Evolutionary conservation across 2,329 filamentous ascomycete genomes (phyloP).

Genomic region (Neoarthrinium moseri): DNA sequence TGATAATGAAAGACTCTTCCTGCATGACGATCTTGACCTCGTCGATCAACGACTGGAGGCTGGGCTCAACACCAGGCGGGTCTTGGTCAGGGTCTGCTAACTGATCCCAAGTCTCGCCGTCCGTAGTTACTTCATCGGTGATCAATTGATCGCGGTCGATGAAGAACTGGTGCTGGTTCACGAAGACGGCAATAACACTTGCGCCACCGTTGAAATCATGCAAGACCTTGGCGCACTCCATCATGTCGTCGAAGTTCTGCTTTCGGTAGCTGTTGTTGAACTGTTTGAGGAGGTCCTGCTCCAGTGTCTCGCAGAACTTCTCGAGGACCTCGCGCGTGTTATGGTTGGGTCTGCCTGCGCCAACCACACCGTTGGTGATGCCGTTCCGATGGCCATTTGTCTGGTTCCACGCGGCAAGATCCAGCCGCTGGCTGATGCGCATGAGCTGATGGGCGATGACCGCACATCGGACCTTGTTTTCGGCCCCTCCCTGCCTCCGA

Average conservation of each 20-base stretch:
- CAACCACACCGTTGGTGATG: constrained; percentile 46
- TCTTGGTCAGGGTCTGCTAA: constrained; percentile 93
- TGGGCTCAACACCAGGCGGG: constrained; percentile 86
- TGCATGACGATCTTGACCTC: constrained; percentile 96
- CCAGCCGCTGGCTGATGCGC: constrained; percentile 88
- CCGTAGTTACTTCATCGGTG: constrained; percentile 76
- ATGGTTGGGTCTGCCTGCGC: constrained; percentile 43
- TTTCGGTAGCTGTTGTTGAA: constrained; percentile 96
- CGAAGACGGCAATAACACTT: constrained; percentile 92
- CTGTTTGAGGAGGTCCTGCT: constrained; percentile 92
- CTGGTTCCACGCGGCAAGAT: constrained; percentile 71
- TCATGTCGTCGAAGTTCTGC: constrained; percentile 97
- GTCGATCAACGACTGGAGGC: constrained; percentile 86
- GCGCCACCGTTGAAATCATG: constrained; percentile 95
- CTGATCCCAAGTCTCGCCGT: constrained; percentile 81
- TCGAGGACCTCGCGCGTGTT: constrained; percentile 89
- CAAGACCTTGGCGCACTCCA: constrained; percentile 90
- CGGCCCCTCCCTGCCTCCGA: constrained; percentile 77
- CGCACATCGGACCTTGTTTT: constrained; percentile 91
- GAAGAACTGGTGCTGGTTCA: constrained; percentile 99
- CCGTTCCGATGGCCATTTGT: constrained; percentile 54
- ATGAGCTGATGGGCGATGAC: constrained; percentile 91
- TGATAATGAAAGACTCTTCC: constrained; percentile 96
- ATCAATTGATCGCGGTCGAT: constrained; percentile 93
- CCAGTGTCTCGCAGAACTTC: constrained; percentile 92